Evolutionary conservation across 1,284 basidiomycete genomes (phyloP), one percentile per base, ranked within the genome.

Genomic region (Trametes polyzona): DNA sequence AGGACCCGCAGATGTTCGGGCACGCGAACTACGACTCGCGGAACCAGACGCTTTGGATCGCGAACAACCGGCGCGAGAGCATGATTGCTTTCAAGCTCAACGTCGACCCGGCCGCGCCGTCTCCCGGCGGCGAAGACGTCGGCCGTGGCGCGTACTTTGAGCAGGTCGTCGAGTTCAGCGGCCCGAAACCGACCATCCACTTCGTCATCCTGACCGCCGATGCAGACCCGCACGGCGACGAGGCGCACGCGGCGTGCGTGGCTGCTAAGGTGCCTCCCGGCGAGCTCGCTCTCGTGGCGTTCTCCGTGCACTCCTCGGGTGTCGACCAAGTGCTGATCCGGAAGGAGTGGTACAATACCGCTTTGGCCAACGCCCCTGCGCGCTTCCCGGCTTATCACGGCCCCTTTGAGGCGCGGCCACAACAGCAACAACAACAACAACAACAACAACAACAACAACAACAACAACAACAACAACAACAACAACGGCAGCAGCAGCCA

Each of bases 261-360:
- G 90, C 90, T 3, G 90, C 90, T 2, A 92, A 92, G 67, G 79
- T 91, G 14, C 78, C 81, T 12, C 83, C 86, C 0, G 88, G 88
- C 30, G 88, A 90, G 63, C 75, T 92, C 26, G 90, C 90, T 17
- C 78, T 93, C 43, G 88, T 92, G 9, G 89, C 88, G 27, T 92
- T 92, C 74, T 89, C 88, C 9, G 90, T 93, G 19, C 90, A 92
- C 67, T 86, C 88, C 11, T 84, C 81, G 27, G 91, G 90, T 24
- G 90, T 93, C 19, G 91, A 93, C 69, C 91, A 93, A 68, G 83
- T 93, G 24, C 79, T 92, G 39, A 88, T 93, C 64, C 82, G 88
- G 62, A 87, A 84, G 71, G 91, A 93, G 67, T 92, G 88, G 87
- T 91, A 83, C 65, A 88, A 90, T 59, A 70, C 76, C 17, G 90